A percentile compares a stretch with the other conserved stretches of the same genome.
These are phyloP conservation scores for Cyathus striatus DNA, from an alignment of 768 basidiomycete genomes.

Conservation along the genomic window DNA sequence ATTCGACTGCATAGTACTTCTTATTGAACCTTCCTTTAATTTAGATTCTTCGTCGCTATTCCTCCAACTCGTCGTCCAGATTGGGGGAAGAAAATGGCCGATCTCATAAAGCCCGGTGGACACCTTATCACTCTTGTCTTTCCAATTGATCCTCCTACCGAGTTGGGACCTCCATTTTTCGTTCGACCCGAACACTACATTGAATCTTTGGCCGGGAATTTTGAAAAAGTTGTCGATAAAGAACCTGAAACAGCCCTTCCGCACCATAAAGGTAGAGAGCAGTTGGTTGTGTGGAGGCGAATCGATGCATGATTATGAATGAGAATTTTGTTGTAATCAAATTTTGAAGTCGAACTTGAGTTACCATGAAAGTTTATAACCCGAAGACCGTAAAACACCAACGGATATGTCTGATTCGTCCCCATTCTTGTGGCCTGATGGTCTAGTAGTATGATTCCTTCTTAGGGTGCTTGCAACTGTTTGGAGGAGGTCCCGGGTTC, in stretches of 20 bases:
- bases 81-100: conserved; percentile 56
- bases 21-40: background rate
- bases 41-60: conserved; percentile 71
- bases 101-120: conserved; percentile 56
- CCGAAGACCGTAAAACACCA: too few species aligned
- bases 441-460: too few species aligned
- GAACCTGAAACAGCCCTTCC: conserved; percentile 37
- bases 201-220: conserved; percentile 40
- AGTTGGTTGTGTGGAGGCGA: conserved; percentile 51
- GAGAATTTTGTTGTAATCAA: too few species aligned
- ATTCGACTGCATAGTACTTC: too few species aligned
- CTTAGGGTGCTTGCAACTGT: too few species aligned
- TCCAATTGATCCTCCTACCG: conserved; percentile 41
- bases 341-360: too few species aligned
- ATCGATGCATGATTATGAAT: conserved; percentile 1
- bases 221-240: conserved; percentile 50
- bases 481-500: conserved; percentile 81
- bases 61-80: conserved; percentile 43
- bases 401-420: too few species aligned
- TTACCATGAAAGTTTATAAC: too few species aligned
- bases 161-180: conserved; percentile 58
- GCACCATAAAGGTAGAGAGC: conserved; percentile 42
- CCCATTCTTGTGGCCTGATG: too few species aligned
- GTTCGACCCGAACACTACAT: conserved; percentile 54
- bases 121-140: conserved; percentile 56